Base-by-base conservation (phyloP, 768 basidiomycete genomes). In the Panellus pusillus region DNA sequence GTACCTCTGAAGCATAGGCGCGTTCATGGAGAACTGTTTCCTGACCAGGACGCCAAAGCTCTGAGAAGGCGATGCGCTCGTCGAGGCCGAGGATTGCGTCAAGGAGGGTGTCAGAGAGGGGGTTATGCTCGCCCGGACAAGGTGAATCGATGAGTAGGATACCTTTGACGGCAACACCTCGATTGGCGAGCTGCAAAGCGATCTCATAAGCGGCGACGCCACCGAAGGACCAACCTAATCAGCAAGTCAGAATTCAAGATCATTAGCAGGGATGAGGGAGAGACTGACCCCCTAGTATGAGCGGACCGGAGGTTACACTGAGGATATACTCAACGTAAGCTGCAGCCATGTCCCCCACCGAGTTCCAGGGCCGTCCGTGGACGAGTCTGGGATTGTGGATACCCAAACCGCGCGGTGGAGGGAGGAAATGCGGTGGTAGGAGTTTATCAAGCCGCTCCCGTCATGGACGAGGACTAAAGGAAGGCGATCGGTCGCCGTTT, bases 191-290 rank as follows among this genome's bases (percentile, higher is more conserved):
- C 24, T 79, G 78, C 0, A 74, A 75, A 15, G 83, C 80, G 2
- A 80, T 69, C 61, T 89, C 88, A 60, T 81, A 89, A 0, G 88
- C 86, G 0, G 81, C 79, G 4, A 88, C 81, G 2, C 87, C 88
- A 11, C 88, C 88, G 58, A 91, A 87, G 2, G 88, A 91, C 87
- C 87, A 91, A 0, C 88, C 88, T 89, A 50, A 8, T 18, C 35
- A 24, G 24, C 24, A 24, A 24, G 24, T 24, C 24, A 24, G 24
- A 24, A 24, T 24, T 6, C 24, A 6, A 52, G 8, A 55, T 38
- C 27, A 4, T 18, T 55, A 29, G 38, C 41, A 13, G 17, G 52
- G 39, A 29, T 1, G 11, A 41, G 13, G 15, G 12, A 24, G 59
- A 6, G 18, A 52, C 74, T 50, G 54, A 84, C 87, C 87, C 65